Evolutionary conservation across 805 yeast species (phyloP).

Genomic region (Scheffersomyces lignosus): DNA sequence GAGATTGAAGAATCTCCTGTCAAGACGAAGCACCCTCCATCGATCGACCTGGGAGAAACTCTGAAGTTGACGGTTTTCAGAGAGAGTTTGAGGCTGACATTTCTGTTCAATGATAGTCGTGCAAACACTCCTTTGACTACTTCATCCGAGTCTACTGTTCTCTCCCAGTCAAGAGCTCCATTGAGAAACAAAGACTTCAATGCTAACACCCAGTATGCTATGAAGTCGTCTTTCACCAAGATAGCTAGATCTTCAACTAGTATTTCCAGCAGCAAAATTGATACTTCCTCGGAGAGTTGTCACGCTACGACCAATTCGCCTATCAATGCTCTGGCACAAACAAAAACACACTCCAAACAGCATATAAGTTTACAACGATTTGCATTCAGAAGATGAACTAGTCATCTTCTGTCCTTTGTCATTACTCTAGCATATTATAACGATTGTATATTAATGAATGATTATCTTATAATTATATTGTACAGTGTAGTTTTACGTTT

Average conservation of each 20-base stretch:
- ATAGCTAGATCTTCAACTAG: too few species aligned
- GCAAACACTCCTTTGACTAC: too few species aligned
- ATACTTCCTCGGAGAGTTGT: too few species aligned
- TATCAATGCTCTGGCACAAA: too few species aligned
- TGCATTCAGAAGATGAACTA: constrained; percentile 18
- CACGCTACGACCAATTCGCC: too few species aligned
- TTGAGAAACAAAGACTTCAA: too few species aligned
- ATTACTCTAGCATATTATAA: neutral
- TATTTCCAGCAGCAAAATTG: too few species aligned
- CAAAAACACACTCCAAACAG: too few species aligned
- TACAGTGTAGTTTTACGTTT: neutral
- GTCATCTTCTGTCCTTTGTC: neutral
- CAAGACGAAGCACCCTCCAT: constrained; percentile 11
- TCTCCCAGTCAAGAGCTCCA: too few species aligned
- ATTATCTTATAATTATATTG: neutral
- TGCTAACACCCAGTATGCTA: too few species aligned
- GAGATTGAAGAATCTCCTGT: constrained; percentile 45
- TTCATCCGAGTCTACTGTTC: too few species aligned
- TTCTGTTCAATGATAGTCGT: constrained; percentile 20
- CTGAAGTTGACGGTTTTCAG: constrained; percentile 9
- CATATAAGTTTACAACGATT: constrained; percentile 8
- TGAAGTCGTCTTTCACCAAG: too few species aligned
- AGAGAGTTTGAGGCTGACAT: constrained; percentile 19
- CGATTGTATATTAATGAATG: neutral
- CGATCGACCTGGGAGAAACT: neutral